Evolutionary conservation across 2,329 filamentous ascomycete genomes (phyloP), one percentile per base, ranked within the genome.

Genomic region (Raffaelea albimanens): DNA sequence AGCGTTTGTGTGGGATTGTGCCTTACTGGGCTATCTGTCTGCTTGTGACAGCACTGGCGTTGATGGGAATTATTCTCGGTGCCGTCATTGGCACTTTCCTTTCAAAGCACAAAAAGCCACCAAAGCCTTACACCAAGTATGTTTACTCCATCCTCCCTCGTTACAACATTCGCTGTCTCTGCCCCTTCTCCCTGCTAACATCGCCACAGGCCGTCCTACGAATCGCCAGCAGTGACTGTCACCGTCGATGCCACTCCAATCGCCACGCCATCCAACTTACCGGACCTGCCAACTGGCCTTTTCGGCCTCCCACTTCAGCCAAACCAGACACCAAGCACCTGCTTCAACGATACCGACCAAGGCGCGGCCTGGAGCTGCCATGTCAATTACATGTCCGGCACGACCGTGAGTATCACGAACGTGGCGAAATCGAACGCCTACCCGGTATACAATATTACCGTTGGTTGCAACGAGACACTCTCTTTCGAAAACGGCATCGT

Each of bases 341-440:
- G 83, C 58, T 69, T 86, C 50, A 68, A 69, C 29, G 69, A 82
- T 48, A 66, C 71, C 1, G 67, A 61, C 1, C 73, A 81, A 55
- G 65, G 68, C n/a, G 61, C 69, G 44, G 75, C 81, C 1, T 87
- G 83, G 83, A 76, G 69, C 50, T 87, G 83, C 58, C 68, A 75
- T 13, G 67, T 83, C 25, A 60, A 63, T 2, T 18, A 69, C 40
- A 70, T 72, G 42, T 60, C 64, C 2, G 51, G 53, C 11, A 43
- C 60, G 50, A 44, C 49, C 4, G 61, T 78, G 62, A 61, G 64
- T 2, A 61, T 80, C 18, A 53, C 50, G 19, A 56, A 57, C 53
- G 44, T 54, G 54, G 16, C 55, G 54, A 39, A 63, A 57, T 20
- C 56, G 23, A 29, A 49, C 3, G 49, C 45, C 4, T 50, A 52